Evolutionary conservation across 495 filamentous ascomycete genomes (phyloP).

Genomic region (Aspergillus nanangensis): DNA sequence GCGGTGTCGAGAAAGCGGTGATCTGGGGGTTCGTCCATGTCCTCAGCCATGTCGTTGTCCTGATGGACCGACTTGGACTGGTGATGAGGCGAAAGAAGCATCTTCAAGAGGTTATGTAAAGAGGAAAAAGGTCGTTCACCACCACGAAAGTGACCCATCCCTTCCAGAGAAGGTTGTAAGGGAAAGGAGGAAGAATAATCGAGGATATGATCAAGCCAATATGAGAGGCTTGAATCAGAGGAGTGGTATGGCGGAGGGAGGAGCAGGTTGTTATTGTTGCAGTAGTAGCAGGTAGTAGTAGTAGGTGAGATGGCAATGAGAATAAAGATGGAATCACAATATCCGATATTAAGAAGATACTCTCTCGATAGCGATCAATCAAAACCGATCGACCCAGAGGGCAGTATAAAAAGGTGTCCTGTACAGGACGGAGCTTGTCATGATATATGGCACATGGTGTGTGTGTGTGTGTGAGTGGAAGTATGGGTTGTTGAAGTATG

Average conservation of each 20-base stretch:
- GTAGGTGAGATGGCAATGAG: too few relatives aligned
- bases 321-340: slow-evolving; percentile 7
- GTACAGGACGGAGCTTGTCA: slow-evolving; percentile 36
- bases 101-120: slow-evolving; percentile 43
- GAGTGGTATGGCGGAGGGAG: too few relatives aligned
- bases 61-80: slow-evolving; percentile 33
- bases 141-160: slow-evolving; percentile 38
- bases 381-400: slow-evolving; percentile 28
- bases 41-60: slow-evolving; percentile 42
- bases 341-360: slow-evolving; percentile 11
- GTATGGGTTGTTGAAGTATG: slow-evolving; percentile 8
- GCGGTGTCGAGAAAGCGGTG: slow-evolving; percentile 28
- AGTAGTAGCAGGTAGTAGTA: too few relatives aligned
- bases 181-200: slow-evolving; percentile 5
- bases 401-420: slow-evolving; percentile 26
- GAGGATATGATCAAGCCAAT: slow-evolving; percentile 5
- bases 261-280: too few relatives aligned
- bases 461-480: too few relatives aligned
- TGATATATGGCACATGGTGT: slow-evolving; percentile 42
- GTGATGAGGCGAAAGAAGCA: slow-evolving; percentile 39
- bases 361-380: slow-evolving; percentile 32
- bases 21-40: slow-evolving; percentile 48
- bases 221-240: too few relatives aligned
- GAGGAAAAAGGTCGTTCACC: slow-evolving; percentile 34
- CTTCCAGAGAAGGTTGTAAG: slow-evolving; percentile 11